Base-by-base conservation (phyloP, 192 early-diverging fungal species). In the Backusella sp. region DNA sequence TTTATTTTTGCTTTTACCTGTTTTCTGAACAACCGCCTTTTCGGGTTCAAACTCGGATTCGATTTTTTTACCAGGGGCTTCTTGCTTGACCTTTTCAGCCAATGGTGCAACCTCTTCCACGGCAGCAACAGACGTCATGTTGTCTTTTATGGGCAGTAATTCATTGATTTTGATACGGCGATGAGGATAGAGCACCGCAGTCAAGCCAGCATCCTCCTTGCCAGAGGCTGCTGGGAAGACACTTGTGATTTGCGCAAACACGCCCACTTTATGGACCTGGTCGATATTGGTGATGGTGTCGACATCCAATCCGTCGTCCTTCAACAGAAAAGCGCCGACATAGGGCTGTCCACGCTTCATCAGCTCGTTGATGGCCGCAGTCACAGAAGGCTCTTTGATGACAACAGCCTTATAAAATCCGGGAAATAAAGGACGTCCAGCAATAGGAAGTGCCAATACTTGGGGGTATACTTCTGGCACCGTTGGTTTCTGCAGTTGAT, bases 351-450 rank as follows among this genome's bases (percentile, higher is more conserved):
- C 91, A 35, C 95, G 91, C 79, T 96, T 92, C 70, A 97, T 87
- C 23, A 99, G 82, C 73, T 95, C 92, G 78, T 98, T 94, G 65
- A 99, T 93, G 2, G 98, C 96, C 35, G 91, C 90, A 62, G 94
- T 97, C 3, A 96, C 96, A 53, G 93, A 85, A 0, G 96, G 96
- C 78, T 98, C 94, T 82, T 97, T 96, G 72, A 99, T 96, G 30
- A 96, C 96, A 30, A 99, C 92, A 6, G 97, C 95, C 85, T 99
- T 99, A 87, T 98, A 99, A 80, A 97, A 96, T 32, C 96, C 97
- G 23, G 98, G 98, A 76, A 99, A 99, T 26, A 99, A 84, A 21
- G 96, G 96, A 28, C 98, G 88, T 11, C 95, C 87, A 19, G 95
- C 94, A 70, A 99, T 93, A 0, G 98, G 98, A 36, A 99, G 87